Conservation (phyloP, 1,139 yeast genomes). For the Yamadazyma buinensis region DNA sequence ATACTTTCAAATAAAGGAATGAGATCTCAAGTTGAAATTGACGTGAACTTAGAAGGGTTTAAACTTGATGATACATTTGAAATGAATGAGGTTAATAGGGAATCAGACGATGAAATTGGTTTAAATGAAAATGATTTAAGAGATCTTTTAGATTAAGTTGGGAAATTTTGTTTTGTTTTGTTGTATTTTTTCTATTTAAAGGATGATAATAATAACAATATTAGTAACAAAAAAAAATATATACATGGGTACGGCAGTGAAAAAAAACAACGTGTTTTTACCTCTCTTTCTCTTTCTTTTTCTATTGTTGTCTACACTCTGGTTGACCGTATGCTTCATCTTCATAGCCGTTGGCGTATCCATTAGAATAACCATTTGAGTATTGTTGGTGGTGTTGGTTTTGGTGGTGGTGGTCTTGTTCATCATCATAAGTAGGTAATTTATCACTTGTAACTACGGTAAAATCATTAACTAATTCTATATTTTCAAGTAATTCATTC, state of each 20-base stretch:
- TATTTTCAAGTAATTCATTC: constrained; percentile 32
- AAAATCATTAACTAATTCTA: constrained; percentile 42
- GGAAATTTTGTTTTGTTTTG: not conserved
- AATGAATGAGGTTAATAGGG: constrained; percentile 1
- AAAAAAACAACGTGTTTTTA: no score
- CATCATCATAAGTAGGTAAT: constrained; percentile 34
- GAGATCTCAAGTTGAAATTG: not conserved
- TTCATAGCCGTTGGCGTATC: not conserved
- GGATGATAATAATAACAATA: no score
- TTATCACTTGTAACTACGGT: constrained; percentile 24
- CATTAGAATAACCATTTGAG: constrained; percentile 1
- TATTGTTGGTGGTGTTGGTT: constrained; percentile 5
- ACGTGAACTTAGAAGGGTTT: constrained; percentile 5
- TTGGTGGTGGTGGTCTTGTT: constrained; percentile 8
- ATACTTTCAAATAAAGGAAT: constrained; percentile 1
- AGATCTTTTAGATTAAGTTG: constrained; percentile 30
- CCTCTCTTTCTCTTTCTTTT: not conserved
- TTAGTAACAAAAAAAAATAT: constrained; percentile 1
- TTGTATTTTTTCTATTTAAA: no score
- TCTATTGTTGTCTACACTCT: constrained; percentile 42
- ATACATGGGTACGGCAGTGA: no score
- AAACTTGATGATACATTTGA: constrained; percentile 10
- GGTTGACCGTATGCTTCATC: constrained; percentile 19
- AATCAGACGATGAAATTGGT: constrained; percentile 22
- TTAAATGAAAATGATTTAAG: constrained; percentile 32